phyloP scores from a whole-genome alignment of 2,329 filamentous ascomycete genomes.

The Rhynchosporium agropyri region DNA sequence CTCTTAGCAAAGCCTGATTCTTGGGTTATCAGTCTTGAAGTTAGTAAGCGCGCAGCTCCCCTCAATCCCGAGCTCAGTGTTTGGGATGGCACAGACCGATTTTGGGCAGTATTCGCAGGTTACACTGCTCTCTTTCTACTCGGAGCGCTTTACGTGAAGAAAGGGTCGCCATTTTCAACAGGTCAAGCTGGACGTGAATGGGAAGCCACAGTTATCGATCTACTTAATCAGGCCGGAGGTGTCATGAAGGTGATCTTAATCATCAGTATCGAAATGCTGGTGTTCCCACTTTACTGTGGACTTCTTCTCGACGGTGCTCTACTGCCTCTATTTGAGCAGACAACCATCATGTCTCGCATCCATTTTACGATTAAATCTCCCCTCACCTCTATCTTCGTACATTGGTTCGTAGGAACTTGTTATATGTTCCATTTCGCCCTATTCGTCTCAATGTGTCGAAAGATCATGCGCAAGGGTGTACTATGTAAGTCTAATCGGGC shows the following conservation, averaged over 20 bases:
- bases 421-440: conserved; percentile 99
- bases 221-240: conserved; percentile 88
- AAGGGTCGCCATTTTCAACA: conserved; percentile 68
- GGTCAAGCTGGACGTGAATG: conserved; percentile 59
- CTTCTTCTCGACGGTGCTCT: conserved; percentile 86
- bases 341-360: conserved; percentile 75
- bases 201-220: conserved; percentile 80
- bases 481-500: conserved; percentile 64
- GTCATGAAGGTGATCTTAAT: conserved; percentile 98
- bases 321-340: conserved; percentile 82
- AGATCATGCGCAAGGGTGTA: conserved; percentile 93
- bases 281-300: conserved; percentile 95
- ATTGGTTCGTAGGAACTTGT: conserved; percentile 98
- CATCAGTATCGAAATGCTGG: conserved; percentile 98
- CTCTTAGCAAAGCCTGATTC: conserved; percentile 51
- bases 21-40: conserved; percentile 61
- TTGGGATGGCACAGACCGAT: conserved; percentile 68
- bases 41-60: conserved; percentile 44
- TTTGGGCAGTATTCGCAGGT: conserved; percentile 75
- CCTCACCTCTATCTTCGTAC: conserved; percentile 89
- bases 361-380: conserved; percentile 79
- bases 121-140: conserved; percentile 76
- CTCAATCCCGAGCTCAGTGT: conserved; percentile 61
- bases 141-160: conserved; percentile 77
- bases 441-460: conserved; percentile 98